Base-by-base conservation (phyloP, 1,284 basidiomycete genomes). In the Tylopilus sp. region DNA sequence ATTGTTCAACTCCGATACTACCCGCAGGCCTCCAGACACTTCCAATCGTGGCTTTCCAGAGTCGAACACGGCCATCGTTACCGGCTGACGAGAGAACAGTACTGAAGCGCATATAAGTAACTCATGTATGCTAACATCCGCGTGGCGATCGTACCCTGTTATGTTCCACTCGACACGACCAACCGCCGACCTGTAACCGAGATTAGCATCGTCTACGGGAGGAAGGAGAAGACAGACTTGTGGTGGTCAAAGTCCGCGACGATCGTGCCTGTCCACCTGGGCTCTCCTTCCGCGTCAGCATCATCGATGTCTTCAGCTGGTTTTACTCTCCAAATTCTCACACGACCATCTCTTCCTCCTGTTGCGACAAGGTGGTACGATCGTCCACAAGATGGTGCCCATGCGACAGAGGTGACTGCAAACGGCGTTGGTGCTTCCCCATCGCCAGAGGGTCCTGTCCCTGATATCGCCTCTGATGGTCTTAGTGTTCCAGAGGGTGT, bases 281-380 rank as follows among this genome's bases (percentile, higher is more conserved):
- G 81, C 22, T 87, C 89, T 29, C 80, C 81, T 6, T 82, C 85
- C 9, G 74, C 78, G 57, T 81, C 84, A 26, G 76, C 70, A 26
- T 83, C 81, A 18, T 80, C 68, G 66, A 71, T 68, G 67, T 86
- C 78, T 38, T 86, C 82, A 12, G 75, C 81, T 1, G 94, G 92
- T 67, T 84, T 86, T 58, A 92, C 82, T 66, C 90, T 89, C 95
- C 95, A 98, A 70, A 98, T 95, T 64, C 95, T 82, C 9, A 97
- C 95, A 52, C 88, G 87, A 1, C 95, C 95, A 74, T 97, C 96
- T 51, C 95, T 84, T 49, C 90, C 86, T 9, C 95, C 96, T 0
- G 95, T 94, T 4, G 96, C 96, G 68, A 98, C 85, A 55, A 97
- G 89, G 74, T 98, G 96, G 79, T 96, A 97, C 2, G 93, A 94